Base-by-base conservation (phyloP, 495 filamentous ascomycete species). In the Monascus purpureus region DNA sequence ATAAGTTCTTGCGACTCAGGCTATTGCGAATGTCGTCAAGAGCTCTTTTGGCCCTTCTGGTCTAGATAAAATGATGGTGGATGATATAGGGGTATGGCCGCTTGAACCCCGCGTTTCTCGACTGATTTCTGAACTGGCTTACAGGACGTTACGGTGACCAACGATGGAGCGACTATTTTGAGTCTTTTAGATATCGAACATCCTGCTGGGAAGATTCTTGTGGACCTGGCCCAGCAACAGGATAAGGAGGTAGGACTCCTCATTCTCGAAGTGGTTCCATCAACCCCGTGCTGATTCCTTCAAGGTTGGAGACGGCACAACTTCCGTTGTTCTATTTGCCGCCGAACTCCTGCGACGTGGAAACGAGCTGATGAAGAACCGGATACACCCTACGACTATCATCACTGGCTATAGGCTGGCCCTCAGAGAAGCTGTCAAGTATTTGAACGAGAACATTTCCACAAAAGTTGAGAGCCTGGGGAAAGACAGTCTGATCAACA, bases 1-100 rank as follows among this genome's bases (percentile, higher is more conserved):
- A 18, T 38, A 20, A 93, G 90, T 97, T 22, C 75, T 85, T 37
- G 90, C 90, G 32, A 96, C 90, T 26, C 83, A 93, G 57, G 85
- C 87, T 28, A 95, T 99, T 52, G 80, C 90, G 55, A 96, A 95
- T 77, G 84, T 95, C 32, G 85, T 99, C 53, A 95, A 93, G 64
- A 93, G 80, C 61, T 99, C 90, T 9, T 99, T 96, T 55, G 90
- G 90, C 25, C 90, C 90, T 36, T 93, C 83, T 37, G 90, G 90
- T 20, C 65, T 99, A 42, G 90, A 99, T 52, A 99, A 99, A 72
- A 96, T 99, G 92, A 96, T 99, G 92, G 92, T 99, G 50, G 90
- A 99, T 58, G 90, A 99, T 50, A 96, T 96, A 54, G 90, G 90
- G 46, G 82, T 86, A 71, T 40, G 77, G 35, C 28, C 29, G 11